Conservation (phyloP, 2,329 filamentous ascomycete genomes). For the Stemphylium lycopersici region DNA sequence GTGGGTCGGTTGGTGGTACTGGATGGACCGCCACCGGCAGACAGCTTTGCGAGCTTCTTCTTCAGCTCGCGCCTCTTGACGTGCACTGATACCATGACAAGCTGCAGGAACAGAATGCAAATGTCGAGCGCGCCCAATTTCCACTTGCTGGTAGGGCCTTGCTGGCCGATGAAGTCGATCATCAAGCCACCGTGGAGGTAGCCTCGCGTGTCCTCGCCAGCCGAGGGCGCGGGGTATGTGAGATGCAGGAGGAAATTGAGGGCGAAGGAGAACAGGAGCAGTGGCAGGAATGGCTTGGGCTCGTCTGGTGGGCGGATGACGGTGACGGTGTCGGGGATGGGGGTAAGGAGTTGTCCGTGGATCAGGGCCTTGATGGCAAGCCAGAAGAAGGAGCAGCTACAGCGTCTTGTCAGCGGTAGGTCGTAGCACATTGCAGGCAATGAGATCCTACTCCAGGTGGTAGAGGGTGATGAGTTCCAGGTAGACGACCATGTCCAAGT, state of each 20-base stretch:
- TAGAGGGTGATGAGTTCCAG: slow-evolving; percentile 67
- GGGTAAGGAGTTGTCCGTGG: slow-evolving; percentile 65
- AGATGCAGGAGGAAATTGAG: slow-evolving; percentile 63
- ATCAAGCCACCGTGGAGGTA: slow-evolving; percentile 68
- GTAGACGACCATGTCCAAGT: slow-evolving; percentile 66
- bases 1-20: slow-evolving; percentile 8
- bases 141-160: slow-evolving; percentile 61
- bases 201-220: slow-evolving; percentile 55
- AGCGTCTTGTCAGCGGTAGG: slow-evolving; percentile 1
- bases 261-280: slow-evolving; percentile 61
- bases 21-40: slow-evolving; percentile 22
- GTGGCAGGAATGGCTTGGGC: slow-evolving; percentile 59
- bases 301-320: slow-evolving; percentile 56
- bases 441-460: slow-evolving; percentile 64
- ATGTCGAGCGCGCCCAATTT: slow-evolving; percentile 61
- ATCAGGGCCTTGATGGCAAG: slow-evolving; percentile 61
- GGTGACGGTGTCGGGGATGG: slow-evolving; percentile 57
- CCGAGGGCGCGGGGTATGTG: slow-evolving; percentile 48
- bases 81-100: slow-evolving; percentile 62
- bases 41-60: slow-evolving; percentile 42
- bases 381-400: slow-evolving; percentile 64
- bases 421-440: not conserved
- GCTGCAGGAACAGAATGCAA: slow-evolving; percentile 61
- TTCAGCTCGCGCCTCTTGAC: slow-evolving; percentile 59
- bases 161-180: slow-evolving; percentile 69